phyloP scores from a whole-genome alignment of 169 alveolate species.

The Plasmodium relictum region DNA sequence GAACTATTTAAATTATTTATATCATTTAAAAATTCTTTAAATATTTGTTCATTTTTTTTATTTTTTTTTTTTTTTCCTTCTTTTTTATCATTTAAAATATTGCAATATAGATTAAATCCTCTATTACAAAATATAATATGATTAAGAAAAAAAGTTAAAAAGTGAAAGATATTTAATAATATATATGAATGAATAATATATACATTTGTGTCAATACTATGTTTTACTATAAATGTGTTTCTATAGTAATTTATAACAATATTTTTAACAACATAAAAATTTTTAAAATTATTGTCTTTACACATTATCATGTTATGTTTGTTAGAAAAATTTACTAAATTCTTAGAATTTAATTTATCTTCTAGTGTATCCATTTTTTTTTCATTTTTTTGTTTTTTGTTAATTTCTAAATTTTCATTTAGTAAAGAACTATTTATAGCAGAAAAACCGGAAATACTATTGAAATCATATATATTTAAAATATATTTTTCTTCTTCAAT shows the following conservation, averaged over 20 bases:
- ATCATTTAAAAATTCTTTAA: slow-evolving; percentile 48
- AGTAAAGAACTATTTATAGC: slow-evolving; percentile 21
- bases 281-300: slow-evolving; percentile 26
- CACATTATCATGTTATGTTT: slow-evolving; percentile 2
- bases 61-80: slow-evolving; percentile 19
- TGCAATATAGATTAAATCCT: slow-evolving; percentile 52
- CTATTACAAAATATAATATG: slow-evolving; percentile 59
- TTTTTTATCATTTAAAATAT: slow-evolving; percentile 20
- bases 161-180: slow-evolving; percentile 19
- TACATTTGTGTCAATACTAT: slow-evolving; percentile 53
- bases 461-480: slow-evolving; percentile 10
- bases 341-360: slow-evolving; percentile 21
- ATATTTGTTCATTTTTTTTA: slow-evolving; percentile 47
- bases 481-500: slow-evolving; percentile 13
- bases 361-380: slow-evolving; percentile 4
- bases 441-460: slow-evolving; percentile 37
- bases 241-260: slow-evolving; percentile 22
- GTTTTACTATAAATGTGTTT: slow-evolving; percentile 42
- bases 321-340: background rate
- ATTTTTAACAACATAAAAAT: slow-evolving; percentile 41
- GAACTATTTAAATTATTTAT: slow-evolving; percentile 2
- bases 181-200: slow-evolving; percentile 53
- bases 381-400: slow-evolving; percentile 32
- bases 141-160: slow-evolving; percentile 36
- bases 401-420: slow-evolving; percentile 14